Evolutionary conservation across 1,284 basidiomycete species (phyloP), one percentile per base, ranked within the genome.

Genomic region (Mixia osmundae): DNA sequence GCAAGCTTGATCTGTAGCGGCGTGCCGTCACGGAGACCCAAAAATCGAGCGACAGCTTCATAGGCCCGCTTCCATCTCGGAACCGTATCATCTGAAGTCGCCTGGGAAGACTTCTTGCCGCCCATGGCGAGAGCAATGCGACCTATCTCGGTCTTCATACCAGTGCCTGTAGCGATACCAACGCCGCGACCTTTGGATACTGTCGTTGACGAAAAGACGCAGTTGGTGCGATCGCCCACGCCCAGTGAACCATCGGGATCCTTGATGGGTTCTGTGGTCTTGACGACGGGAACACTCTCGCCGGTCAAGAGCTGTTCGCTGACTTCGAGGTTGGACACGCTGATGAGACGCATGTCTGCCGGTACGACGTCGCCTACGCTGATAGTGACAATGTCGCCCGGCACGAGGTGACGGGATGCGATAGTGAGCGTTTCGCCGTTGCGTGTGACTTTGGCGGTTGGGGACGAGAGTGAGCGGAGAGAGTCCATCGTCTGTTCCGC

Each of bases 71-170:
- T n/a, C n/a, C n/a, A n/a, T n/a, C n/a, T n/a, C n/a, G n/a, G n/a
- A 49, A 25, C 25, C 25, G 8, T n/a, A 34, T 55, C 54, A 57
- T 20, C 46, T 49, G 1, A 48, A 49, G 3, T 54, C 23, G 52
- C 49, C 4, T 47, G 57, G 16, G 49, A 40, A 19, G 46, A 50
- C 18, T 53, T 60, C 39, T 60, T 60, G 27, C 51, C 46, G 24
- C 56, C 54, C 44, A 65, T 57, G 2, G 61, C 61, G 9, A 54
- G 45, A 3, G 69, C 68, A 44, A 71, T 71, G 33, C 62, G 63
- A 14, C 69, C 68, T 30, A 73, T 64, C 56, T 69, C 67, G 12
- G 71, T 74, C 41, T 58, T 57, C 72, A 75, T 75, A 4, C 66
- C 71, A 7, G 68, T 73, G 3, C 58, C 60, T 37, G 67, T 61